Evolutionary conservation across 2,329 filamentous ascomycete genomes (phyloP).

Genomic region (Trichoderma citrinoviride): DNA sequence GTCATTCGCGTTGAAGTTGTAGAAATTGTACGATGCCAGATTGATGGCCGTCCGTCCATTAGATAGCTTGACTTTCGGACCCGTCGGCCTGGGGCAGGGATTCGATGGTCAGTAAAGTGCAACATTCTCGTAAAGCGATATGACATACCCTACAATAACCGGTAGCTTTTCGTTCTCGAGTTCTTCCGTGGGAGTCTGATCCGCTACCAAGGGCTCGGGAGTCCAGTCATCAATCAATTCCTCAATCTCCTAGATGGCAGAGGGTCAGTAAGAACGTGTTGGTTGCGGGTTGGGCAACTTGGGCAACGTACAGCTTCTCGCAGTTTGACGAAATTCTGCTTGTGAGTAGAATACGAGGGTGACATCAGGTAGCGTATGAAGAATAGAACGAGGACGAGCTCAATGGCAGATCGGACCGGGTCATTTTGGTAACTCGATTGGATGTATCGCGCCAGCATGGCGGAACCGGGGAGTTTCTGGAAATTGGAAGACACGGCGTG

Average conservation of each 20-base stretch:
- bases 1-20: conserved; percentile 94
- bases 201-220: conserved; percentile 82
- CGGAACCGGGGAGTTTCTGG: conserved; percentile 88
- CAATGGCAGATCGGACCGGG: conserved; percentile 87
- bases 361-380: conserved; percentile 90
- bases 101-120: background rate
- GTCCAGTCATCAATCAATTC: conserved; percentile 96
- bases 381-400: conserved; percentile 91
- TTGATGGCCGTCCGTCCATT: conserved; percentile 91
- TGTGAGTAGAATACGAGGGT: conserved; percentile 87
- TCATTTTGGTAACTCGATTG: conserved; percentile 98
- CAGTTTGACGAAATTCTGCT: conserved; percentile 84
- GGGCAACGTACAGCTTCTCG: conserved; percentile 63
- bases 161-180: conserved; percentile 80
- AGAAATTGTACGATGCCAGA: conserved; percentile 93
- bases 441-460: conserved; percentile 92
- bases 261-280: background rate
- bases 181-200: conserved; percentile 72
- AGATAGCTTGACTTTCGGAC: conserved; percentile 82
- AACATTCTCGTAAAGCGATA: background rate
- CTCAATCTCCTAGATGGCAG: conserved; percentile 75
- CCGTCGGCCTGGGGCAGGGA: conserved; percentile 65
- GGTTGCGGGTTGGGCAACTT: background rate
- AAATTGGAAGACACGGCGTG: conserved; percentile 63
- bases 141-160: conserved; percentile 75